Evolutionary conservation across 768 basidiomycete species (phyloP).

Genomic region (Astraeus odoratus): DNA sequence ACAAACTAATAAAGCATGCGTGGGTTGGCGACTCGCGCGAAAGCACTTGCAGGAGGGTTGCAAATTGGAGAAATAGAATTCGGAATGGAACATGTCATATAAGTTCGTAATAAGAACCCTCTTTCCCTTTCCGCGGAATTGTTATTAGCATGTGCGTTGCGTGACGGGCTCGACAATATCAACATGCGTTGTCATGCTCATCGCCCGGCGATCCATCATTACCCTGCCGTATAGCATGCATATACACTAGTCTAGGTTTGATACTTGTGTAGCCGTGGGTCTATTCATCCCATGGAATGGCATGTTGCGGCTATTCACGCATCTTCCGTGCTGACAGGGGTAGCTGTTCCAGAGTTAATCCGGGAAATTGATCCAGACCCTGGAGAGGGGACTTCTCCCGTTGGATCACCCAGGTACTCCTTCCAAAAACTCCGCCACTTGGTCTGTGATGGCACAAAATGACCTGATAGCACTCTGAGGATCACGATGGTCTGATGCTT

Average conservation of each 20-base stretch:
- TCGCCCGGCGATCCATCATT: too few species aligned
- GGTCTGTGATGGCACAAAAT: constrained; percentile 76
- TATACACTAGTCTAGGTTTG: too few species aligned
- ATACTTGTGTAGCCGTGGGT: not conserved
- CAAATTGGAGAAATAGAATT: not conserved
- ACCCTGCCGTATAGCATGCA: too few species aligned
- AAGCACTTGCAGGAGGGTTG: too few species aligned
- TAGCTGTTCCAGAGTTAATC: constrained; percentile 41
- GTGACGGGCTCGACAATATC: not conserved
- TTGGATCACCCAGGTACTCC: constrained; percentile 54
- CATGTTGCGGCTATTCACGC: too few species aligned
- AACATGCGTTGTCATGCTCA: too few species aligned
- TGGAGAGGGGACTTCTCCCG: constrained; percentile 41
- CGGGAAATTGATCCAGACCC: constrained; percentile 24
- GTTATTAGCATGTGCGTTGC: not conserved
- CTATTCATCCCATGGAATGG: too few species aligned
- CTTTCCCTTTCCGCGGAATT: not conserved
- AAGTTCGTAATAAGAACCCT: not conserved
- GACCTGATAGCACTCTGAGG: constrained; percentile 40
- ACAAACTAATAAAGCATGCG: too few species aligned
- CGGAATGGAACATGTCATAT: not conserved
- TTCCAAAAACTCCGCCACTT: constrained; percentile 71
- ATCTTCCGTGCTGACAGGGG: constrained; percentile 26
- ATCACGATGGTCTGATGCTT: not conserved
- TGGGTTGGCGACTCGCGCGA: too few species aligned